Percentiles rank a stretch among this genome's conserved stretches.
Conservation (phyloP, 1,139 yeast genomes). For the Saccharomyces hybrid region DNA sequence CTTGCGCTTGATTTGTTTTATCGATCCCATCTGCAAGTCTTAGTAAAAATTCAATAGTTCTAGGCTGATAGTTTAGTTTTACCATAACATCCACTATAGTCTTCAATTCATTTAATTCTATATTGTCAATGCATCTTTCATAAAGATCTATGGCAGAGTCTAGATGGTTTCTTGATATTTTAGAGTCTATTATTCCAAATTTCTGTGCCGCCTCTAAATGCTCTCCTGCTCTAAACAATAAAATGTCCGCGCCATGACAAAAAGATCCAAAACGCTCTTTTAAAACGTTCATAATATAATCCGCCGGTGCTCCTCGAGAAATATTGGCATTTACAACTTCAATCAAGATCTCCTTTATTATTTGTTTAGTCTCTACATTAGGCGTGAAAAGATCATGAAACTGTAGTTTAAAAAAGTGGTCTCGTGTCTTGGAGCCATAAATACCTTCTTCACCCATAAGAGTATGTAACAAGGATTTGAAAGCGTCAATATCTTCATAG, state of each 20-base stretch:
- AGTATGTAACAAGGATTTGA: slow-evolving; percentile 63
- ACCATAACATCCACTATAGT: slow-evolving; percentile 76
- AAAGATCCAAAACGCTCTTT: slow-evolving; percentile 94
- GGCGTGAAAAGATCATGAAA: slow-evolving; percentile 77
- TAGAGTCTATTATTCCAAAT: slow-evolving; percentile 61
- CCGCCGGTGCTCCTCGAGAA: slow-evolving; percentile 85
- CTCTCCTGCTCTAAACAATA: slow-evolving; percentile 90
- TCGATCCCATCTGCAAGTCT: slow-evolving; percentile 69
- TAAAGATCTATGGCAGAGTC: slow-evolving; percentile 69
- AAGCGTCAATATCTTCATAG: slow-evolving; percentile 59
- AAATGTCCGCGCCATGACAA: slow-evolving; percentile 89
- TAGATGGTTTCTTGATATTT: slow-evolving; percentile 61
- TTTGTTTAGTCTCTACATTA: slow-evolving; percentile 48
- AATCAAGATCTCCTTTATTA: slow-evolving; percentile 79
- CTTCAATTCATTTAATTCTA: slow-evolving; percentile 71
- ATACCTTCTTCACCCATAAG: slow-evolving; percentile 60
- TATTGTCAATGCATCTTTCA: slow-evolving; percentile 70
- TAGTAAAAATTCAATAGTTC: slow-evolving; percentile 78
- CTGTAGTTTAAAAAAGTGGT: slow-evolving; percentile 34
- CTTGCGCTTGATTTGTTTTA: slow-evolving; percentile 48
- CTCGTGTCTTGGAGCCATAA: slow-evolving; percentile 59
- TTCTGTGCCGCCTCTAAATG: slow-evolving; percentile 81
- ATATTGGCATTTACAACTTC: slow-evolving; percentile 85
- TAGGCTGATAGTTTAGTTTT: slow-evolving; percentile 69
- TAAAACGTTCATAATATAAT: slow-evolving; percentile 74